Base-by-base conservation (phyloP, 2,329 filamentous ascomycete genomes). In the Venturia effusa region DNA sequence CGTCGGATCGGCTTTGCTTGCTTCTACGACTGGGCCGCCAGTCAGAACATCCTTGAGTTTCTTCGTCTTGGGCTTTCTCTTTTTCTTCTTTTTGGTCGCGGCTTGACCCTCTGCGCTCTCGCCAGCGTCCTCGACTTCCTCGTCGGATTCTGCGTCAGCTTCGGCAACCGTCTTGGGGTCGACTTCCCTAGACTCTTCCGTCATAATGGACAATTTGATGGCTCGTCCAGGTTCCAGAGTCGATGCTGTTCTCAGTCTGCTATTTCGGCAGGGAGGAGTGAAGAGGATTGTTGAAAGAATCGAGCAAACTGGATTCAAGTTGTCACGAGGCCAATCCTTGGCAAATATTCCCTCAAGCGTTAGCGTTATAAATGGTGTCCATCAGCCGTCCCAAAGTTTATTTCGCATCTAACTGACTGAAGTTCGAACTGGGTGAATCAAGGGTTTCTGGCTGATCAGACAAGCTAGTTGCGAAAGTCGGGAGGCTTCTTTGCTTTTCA, bases 21-120 rank as follows among this genome's bases (percentile, higher is more conserved):
- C 67, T 68, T 65, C 74, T 74, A n/a, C 70, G 71, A 65, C 69
- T 73, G 70, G 30, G 64, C 64, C 39, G 43, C 72, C 72, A 13
- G 70, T 70, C 37, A 74, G 67, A 6, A 77, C 72, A 24, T 77
- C 74, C 70, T 81, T 82, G 67, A 83, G 76, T 77, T 85, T 85
- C 76, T 83, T 82, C 74, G 82, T 84, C 78, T 87, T 86, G 67
- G 81, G 85, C 77, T 81, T 84, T 78, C 84, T 86, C 74, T 87
- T 88, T 75, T 87, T 87, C 69, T 84, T 83, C 64, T 71, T 67
- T 17, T 72, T 41, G 3, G 17, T 27, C 39, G 40, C 48, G 24
- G 17, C 22, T 11, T 24, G 37, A 24, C 30, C 62, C 22, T 61
- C 64, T 27, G 24, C 63, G 32, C 30, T 40, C 19, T 64, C 27